A percentile compares a stretch with the other conserved stretches of the same genome.
These are phyloP conservation scores for Eremochloa ophiuroides DNA, from an alignment of 176 grass and related monocot species.

Conservation along the genomic window DNA sequence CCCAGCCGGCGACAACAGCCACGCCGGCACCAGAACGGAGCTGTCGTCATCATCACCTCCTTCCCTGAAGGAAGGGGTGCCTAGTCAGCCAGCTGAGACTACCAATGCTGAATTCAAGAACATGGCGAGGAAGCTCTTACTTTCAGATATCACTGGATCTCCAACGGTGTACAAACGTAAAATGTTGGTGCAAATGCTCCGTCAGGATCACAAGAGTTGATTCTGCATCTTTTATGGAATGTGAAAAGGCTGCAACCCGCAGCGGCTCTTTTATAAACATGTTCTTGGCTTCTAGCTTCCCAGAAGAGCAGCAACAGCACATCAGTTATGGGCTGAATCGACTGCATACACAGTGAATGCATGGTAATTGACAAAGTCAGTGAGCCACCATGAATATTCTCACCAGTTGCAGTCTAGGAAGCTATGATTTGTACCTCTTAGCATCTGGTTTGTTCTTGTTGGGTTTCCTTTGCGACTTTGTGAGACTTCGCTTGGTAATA, in stretches of 20 bases:
- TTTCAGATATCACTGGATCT: conserved; percentile 20
- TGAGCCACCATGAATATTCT: neutral
- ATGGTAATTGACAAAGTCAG: neutral
- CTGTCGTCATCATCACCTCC: neutral
- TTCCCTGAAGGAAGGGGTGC: conserved; percentile 11
- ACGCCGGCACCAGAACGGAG: neutral
- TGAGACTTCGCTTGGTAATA: neutral
- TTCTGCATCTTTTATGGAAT: conserved; percentile 8
- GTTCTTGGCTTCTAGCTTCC: conserved; percentile 5
- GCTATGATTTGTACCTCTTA: neutral
- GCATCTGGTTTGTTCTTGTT: neutral
- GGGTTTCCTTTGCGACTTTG: neutral
- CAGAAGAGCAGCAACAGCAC: neutral
- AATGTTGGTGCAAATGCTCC: neutral
- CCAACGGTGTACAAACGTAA: too few relatives aligned
- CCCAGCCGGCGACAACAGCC: neutral
- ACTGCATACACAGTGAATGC: neutral
- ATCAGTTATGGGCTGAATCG: neutral
- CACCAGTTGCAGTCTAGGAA: neutral
- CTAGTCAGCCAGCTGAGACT: conserved; percentile 15
- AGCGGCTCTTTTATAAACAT: neutral
- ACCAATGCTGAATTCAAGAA: conserved; percentile 10
- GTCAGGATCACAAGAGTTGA: conserved; percentile 28
- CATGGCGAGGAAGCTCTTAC: conserved; percentile 29
- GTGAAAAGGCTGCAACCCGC: neutral